These are phyloP conservation scores for Hortaea sp. DNA, from an alignment of 2,329 filamentous ascomycete species.

Conservation along the genomic window DNA sequence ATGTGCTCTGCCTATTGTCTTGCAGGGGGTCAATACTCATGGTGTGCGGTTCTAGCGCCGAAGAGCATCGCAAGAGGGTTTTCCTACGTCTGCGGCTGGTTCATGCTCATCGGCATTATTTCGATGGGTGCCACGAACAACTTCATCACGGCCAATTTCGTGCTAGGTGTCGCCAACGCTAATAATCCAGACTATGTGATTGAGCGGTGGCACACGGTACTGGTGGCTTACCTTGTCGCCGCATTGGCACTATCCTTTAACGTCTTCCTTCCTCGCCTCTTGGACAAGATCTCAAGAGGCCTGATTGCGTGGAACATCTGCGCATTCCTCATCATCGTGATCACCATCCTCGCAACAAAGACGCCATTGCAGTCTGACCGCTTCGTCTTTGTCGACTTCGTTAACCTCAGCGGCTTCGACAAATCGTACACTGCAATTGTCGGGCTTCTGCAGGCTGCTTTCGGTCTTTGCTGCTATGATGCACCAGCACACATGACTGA, in stretches of 20 bases:
- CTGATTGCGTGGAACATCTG: constrained; percentile 45
- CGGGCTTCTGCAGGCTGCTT: constrained; percentile 44
- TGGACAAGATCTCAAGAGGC: constrained; percentile 42
- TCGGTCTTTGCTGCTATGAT: constrained; percentile 46
- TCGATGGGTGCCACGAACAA: constrained; percentile 47
- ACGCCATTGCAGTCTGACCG: constrained; percentile 43
- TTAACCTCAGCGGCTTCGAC: constrained; percentile 45
- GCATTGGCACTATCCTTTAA: constrained; percentile 38
- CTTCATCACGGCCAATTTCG: constrained; percentile 45
- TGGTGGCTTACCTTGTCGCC: constrained; percentile 43
- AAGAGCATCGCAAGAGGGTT: constrained; percentile 21
- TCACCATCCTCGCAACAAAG: constrained; percentile 44
- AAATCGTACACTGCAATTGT: constrained; percentile 42
- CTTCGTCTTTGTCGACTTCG: constrained; percentile 47
- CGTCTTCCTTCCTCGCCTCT: constrained; percentile 39
- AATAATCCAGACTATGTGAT: constrained; percentile 43
- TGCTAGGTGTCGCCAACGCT: constrained; percentile 45
- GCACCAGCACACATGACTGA: constrained; percentile 43
- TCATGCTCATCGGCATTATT: constrained; percentile 32
- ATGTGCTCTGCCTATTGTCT: constrained; percentile 49
- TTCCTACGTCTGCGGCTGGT: constrained; percentile 32
- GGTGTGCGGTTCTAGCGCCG: constrained; percentile 45
- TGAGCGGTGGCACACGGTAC: constrained; percentile 46
- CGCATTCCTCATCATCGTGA: constrained; percentile 42
- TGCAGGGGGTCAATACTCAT: constrained; percentile 44